Base-by-base conservation (phyloP, 805 yeast genomes). In the Brettanomyces sp. region DNA sequence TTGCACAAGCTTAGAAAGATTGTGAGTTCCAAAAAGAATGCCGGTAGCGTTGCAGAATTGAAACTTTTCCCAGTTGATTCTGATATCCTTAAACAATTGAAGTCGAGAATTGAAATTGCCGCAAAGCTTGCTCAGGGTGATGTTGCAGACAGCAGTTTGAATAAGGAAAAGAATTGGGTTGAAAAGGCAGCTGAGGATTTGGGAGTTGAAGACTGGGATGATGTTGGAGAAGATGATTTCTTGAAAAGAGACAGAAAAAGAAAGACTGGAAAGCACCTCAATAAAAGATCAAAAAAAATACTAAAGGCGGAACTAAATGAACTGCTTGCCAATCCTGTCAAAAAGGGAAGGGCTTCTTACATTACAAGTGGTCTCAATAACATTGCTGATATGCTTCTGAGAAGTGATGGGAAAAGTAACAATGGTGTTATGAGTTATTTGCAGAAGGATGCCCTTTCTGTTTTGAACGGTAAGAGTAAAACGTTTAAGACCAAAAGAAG, bases 111-210 rank as follows among this genome's bases (percentile, higher is more conserved):
- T 24, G 65, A 61, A 8, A 56, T 90, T 36, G 86, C 97, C 5
- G 73, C 82, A 22, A 76, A 80, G 55, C 67, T 93, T 43, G 90
- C 95, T 0, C 95, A 86, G 52, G 71, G 86, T 14, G 79, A 77
- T 36, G 68, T 81, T 13, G 76, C 82, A 2, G 64, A 76, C 2
- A 75, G 81, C 18, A 47, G 49, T 34, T 64, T 78, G 33, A 70
- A 69, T 36, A 84, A 82, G 55, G 93, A 88, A 52, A 80, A 79
- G 46, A 70, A 77, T 23, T 89, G 98, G 97, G 69, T 89, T 49
- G 75, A 78, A 48, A 80, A 87, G 58, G 97, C 96, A 0, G 98
- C 98, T 0, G 93, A 85, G 45, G 99, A 93, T 43, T 70, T 93
- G 46, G 99, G 95, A 7, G 65, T 90, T 36, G 96, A 85, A 34